phyloP scores from a whole-genome alignment of 2,329 filamentous ascomycete genomes.

The Venturia nashicola region DNA sequence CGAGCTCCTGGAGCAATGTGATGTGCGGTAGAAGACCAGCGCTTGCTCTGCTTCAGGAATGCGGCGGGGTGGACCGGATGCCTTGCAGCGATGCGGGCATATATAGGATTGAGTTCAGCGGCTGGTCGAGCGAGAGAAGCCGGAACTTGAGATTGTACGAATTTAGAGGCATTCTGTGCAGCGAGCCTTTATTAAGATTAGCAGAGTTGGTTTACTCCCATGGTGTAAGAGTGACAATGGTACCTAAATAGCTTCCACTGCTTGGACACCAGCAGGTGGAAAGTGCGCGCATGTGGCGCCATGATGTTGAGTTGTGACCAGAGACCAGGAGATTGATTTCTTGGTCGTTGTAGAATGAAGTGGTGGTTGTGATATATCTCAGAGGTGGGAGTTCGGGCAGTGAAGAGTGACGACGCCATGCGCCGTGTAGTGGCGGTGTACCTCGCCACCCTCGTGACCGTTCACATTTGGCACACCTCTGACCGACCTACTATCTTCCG shows the following conservation, averaged over 20 bases:
- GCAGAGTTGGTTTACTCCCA: not conserved
- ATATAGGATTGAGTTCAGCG: conserved; percentile 45
- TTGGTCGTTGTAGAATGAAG: not conserved
- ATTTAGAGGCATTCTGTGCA: conserved; percentile 34
- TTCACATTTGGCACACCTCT: too few relatives aligned
- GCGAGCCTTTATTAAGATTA: conserved; percentile 26
- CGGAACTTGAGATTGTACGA: conserved; percentile 32
- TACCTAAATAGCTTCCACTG: conserved; percentile 29
- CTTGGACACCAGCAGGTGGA: conserved; percentile 28
- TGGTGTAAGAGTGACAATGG: too few relatives aligned
- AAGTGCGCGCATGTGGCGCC: conserved; percentile 25
- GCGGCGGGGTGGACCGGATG: conserved; percentile 51
- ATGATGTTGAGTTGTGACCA: conserved; percentile 14
- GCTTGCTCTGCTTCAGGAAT: conserved; percentile 50
- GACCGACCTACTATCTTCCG: too few relatives aligned
- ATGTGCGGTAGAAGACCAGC: conserved; percentile 49
- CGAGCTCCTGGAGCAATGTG: conserved; percentile 38
- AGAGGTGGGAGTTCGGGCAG: not conserved
- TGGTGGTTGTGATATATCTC: not conserved
- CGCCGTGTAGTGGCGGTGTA: not conserved
- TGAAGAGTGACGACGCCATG: too few relatives aligned
- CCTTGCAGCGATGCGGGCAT: conserved; percentile 42
- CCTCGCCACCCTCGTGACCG: not conserved
- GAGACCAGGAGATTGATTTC: not conserved
- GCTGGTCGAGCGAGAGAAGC: conserved; percentile 27